Conservation (phyloP, 2,329 filamentous ascomycete genomes). For the Aspergillus ruber region DNA sequence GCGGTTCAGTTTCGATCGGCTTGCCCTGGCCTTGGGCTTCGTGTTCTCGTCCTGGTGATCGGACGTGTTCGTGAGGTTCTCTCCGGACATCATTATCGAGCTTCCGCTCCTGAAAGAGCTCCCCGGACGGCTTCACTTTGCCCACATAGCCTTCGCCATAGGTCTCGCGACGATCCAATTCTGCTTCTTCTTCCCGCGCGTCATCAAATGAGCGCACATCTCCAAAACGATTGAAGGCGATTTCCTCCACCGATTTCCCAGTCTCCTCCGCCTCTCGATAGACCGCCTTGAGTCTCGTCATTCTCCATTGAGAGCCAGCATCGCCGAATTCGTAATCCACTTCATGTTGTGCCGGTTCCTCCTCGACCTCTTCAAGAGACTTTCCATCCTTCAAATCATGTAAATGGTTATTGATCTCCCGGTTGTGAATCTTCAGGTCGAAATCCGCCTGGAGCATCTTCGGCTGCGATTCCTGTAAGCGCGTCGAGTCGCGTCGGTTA, state of each 20-base stretch:
- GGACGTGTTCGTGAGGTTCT: conserved; percentile 19
- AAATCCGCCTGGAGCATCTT: conserved; percentile 50
- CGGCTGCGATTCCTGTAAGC: conserved; percentile 37
- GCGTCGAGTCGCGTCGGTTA: conserved; percentile 55
- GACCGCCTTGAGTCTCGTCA: conserved; percentile 86
- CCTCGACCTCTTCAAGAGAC: conserved; percentile 46
- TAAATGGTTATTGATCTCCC: conserved; percentile 72
- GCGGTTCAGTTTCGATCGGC: conserved; percentile 50
- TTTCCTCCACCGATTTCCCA: conserved; percentile 66
- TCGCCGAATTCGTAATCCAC: conserved; percentile 86
- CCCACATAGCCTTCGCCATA: conserved; percentile 82
- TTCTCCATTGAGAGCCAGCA: conserved; percentile 83
- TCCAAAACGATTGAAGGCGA: conserved; percentile 77
- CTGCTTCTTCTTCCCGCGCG: conserved; percentile 85
- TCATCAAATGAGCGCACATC: conserved; percentile 81
- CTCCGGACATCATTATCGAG: conserved; percentile 50
- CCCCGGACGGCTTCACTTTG: conserved; percentile 80
- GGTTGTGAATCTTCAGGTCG: conserved; percentile 66
- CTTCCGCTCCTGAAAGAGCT: conserved; percentile 73
- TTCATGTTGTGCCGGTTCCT: conserved; percentile 52
- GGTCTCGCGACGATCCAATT: conserved; percentile 71
- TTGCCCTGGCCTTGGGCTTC: conserved; percentile 47
- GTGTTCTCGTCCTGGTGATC: conserved; percentile 31
- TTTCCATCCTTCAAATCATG: conserved; percentile 56
- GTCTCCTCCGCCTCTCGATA: conserved; percentile 72